Percentiles rank a stretch among this genome's conserved stretches.
phyloP scores from a whole-genome alignment of 352 stramenopile genomes.

The Phytophthora parvispora region DNA sequence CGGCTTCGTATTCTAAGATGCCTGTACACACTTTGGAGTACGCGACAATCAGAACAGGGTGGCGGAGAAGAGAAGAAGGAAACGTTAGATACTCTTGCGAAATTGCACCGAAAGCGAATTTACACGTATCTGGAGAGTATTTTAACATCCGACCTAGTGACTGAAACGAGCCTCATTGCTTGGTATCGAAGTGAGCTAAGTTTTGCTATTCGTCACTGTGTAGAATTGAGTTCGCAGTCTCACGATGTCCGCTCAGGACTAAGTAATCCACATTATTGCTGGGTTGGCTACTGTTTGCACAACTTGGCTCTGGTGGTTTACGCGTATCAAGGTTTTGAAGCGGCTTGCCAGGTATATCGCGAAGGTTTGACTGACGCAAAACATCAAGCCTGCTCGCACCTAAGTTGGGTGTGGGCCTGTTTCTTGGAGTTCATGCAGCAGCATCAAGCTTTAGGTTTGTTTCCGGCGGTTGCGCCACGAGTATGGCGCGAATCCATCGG shows the following conservation, averaged over 20 bases:
- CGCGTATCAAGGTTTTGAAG: slow-evolving; percentile 55
- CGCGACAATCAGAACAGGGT: slow-evolving; percentile 32
- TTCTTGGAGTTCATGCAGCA: slow-evolving; percentile 74
- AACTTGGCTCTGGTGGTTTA: slow-evolving; percentile 76
- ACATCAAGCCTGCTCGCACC: slow-evolving; percentile 29
- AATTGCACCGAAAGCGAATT: slow-evolving; percentile 32
- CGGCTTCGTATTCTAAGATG: slow-evolving; percentile 24
- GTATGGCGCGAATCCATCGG: slow-evolving; percentile 58
- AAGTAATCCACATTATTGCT: slow-evolving; percentile 25
- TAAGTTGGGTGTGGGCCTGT: slow-evolving; percentile 44
- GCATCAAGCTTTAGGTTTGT: slow-evolving; percentile 44
- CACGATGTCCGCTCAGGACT: not conserved
- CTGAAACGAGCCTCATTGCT: slow-evolving; percentile 29
- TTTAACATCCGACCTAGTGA: slow-evolving; percentile 28
- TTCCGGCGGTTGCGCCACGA: slow-evolving; percentile 57
- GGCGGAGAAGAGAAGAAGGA: slow-evolving; percentile 26
- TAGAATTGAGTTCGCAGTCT: slow-evolving; percentile 7
- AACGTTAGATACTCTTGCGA: slow-evolving; percentile 48
- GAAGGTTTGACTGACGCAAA: slow-evolving; percentile 16
- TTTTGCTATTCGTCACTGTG: slow-evolving; percentile 41
- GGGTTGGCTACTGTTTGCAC: slow-evolving; percentile 63
- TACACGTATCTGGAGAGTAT: slow-evolving; percentile 24
- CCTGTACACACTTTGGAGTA: slow-evolving; percentile 51
- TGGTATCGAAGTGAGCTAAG: slow-evolving; percentile 61
- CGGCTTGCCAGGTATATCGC: slow-evolving; percentile 57